These are phyloP conservation scores for Geoglossum cookeanum DNA, from an alignment of 2,329 filamentous ascomycete species.

Conservation along the genomic window DNA sequence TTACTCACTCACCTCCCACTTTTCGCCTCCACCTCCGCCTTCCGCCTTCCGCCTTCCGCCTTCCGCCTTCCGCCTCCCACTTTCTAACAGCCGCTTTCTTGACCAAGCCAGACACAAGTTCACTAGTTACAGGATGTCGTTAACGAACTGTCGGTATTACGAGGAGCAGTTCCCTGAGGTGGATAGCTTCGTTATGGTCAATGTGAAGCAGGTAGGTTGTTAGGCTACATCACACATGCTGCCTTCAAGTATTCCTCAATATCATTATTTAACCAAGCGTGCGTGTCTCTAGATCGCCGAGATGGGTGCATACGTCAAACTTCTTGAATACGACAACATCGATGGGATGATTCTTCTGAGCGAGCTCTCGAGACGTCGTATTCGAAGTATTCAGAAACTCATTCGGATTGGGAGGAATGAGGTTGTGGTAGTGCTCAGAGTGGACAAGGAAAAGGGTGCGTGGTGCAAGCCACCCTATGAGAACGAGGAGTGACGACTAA, in stretches of 20 bases:
- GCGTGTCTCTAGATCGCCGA: slow-evolving; percentile 61
- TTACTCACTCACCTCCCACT: no score
- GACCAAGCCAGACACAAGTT: neutral
- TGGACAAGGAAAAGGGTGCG: slow-evolving; percentile 94
- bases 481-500: neutral
- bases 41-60: no score
- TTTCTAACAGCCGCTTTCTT: no score
- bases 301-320: slow-evolving; percentile 99
- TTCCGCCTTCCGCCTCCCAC: no score
- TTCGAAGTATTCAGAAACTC: slow-evolving; percentile 95
- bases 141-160: slow-evolving; percentile 93
- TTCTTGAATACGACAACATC: slow-evolving; percentile 99
- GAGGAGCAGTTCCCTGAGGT: slow-evolving; percentile 97
- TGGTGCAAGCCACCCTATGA: neutral
- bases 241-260: neutral
- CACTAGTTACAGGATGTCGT: slow-evolving; percentile 42
- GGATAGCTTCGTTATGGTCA: slow-evolving; percentile 99
- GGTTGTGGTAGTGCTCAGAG: slow-evolving; percentile 92
- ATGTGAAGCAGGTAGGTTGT: slow-evolving; percentile 77
- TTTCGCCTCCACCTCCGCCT: no score
- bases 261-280: neutral
- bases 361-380: slow-evolving; percentile 93
- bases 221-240: neutral
- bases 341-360: slow-evolving; percentile 99
- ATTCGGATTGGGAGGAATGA: slow-evolving; percentile 96